phyloP scores from a whole-genome alignment of 768 basidiomycete species.

The Macrolepiota albuminosa region DNA sequence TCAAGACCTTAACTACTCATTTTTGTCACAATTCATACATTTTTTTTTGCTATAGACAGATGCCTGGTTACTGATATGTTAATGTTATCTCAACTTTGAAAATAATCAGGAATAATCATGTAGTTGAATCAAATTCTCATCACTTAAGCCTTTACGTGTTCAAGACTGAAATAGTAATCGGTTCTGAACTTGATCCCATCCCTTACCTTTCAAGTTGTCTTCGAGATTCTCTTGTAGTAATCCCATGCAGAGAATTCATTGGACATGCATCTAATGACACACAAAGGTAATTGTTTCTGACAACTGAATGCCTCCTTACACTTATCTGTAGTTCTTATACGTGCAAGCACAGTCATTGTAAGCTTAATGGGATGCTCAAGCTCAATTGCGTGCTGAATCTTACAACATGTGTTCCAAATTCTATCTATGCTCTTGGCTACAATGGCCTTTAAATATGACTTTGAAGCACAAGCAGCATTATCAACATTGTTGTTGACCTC shows the following conservation, averaged over 20 bases:
- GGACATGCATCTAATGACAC: not conserved
- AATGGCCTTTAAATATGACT: not conserved
- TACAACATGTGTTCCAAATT: not conserved
- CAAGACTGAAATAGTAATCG: not conserved
- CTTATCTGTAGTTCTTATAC: not conserved
- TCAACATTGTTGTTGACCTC: not conserved
- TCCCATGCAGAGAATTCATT: not conserved
- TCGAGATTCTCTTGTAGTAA: not conserved
- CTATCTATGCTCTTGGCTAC: not conserved
- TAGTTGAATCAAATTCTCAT: too few species aligned
- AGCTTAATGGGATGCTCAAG: not conserved
- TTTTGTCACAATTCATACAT: too few species aligned
- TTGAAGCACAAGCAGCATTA: not conserved
- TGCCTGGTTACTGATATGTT: too few species aligned
- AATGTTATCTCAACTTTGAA: too few species aligned
- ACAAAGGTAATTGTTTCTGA: not conserved
- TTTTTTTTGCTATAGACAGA: too few species aligned
- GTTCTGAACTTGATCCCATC: not conserved
- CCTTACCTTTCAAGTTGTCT: too few species aligned
- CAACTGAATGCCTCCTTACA: not conserved
- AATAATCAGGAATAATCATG: too few species aligned
- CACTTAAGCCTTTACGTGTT: not conserved
- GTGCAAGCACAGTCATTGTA: not conserved
- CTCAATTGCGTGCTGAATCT: not conserved
- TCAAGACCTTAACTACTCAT: too few species aligned